Base-by-base conservation (phyloP, 495 filamentous ascomycete species). In the Penicillium goetzii region DNA sequence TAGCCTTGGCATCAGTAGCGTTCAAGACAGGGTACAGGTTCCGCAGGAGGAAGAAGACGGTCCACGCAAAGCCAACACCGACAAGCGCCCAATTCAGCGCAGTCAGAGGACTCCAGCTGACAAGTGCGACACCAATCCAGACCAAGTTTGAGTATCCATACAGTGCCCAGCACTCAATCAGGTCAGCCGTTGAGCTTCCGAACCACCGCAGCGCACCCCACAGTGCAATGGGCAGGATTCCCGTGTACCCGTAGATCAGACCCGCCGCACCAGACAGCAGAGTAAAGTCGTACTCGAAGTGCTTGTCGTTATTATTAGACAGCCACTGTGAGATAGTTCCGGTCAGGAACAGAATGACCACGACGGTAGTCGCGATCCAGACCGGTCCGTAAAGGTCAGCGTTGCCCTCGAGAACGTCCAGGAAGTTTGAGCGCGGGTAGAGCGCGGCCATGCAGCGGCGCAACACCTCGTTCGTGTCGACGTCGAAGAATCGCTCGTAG, bases 341-440 rank as follows among this genome's bases (percentile, higher is more conserved):
- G 7, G 93, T 93, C 62, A 99, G 73, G 76, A 99, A 99, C 43
- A 99, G 81, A 53, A 98, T 97, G 65, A 99, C 83, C 25, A 99
- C 89, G 19, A 99, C 96, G 3, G 95, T 97, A 1, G 95, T 98
- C 12, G 96, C 96, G 78, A 99, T 97, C 95, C 95, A 99, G 75
- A 98, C 90, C 4, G 95, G 95, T 2, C 89, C 89, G 80, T 99
- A 99, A 58, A 99, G 83, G 72, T 99, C 95, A 21, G 95, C 92
- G 72, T 97, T 97, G n/a, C 93, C 95, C 68, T 97, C 95, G 7
- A 97, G 83, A 36, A 97, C 90, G 70, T 99, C 95, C 60, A 99
- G 87, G 77, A 99, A 99, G 80, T 96, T 97, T 52, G 88, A 87
- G 55, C 92, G 87, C 33, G 96, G 95, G 77, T 90, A 96, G 28